Base-by-base conservation (phyloP, 305 asterid genomes). In the Euphrasia arctica region DNA sequence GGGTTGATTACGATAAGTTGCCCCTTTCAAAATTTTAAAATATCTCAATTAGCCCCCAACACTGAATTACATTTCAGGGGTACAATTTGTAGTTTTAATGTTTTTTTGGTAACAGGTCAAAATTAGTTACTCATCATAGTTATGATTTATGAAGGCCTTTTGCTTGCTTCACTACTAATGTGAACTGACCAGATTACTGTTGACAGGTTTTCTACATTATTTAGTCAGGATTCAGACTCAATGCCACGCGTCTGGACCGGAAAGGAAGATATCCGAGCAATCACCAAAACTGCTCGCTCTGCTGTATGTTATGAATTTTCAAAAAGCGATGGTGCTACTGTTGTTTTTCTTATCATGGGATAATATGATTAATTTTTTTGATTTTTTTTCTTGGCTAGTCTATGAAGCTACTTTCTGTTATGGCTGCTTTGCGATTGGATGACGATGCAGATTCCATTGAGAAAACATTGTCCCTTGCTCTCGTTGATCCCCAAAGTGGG, bases 181-280 rank as follows among this genome's bases (percentile, higher is more conserved):
- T 22, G 61, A 64, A 60, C 66, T 70, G 67, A 73, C 72, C 34
- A 10, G 60, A 67, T 65, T 61, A 31, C 67, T 52, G 25, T 52
- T 61, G 32, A 64, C 83, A 90, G 97, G 81, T 90, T 90, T 82
- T 70, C 95, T 45, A 84, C 89, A 54, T 63, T 90, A 74, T 90
- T 90, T 72, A 88, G 88, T 79, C 84, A 88, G 31, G 97, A 90
- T 78, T 69, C 91, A 13, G 97, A 88, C 67, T 86, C 95, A 64
- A 88, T 90, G 93, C 97, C 97, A 29, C 90, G 97, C 36, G 81
- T 90, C 68, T 90, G 97, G 97, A 88, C 96, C n/a, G 97, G 97
- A 64, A 90, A 90, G 78, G 97, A 90, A 83, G 97, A 90, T 73
- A 85, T 90, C 71, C 84, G 88, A 63, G 95, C 86, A 65, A 90